Conservation (phyloP, 371 early-diverging fungal species). For the Blakeslea trispora region DNA sequence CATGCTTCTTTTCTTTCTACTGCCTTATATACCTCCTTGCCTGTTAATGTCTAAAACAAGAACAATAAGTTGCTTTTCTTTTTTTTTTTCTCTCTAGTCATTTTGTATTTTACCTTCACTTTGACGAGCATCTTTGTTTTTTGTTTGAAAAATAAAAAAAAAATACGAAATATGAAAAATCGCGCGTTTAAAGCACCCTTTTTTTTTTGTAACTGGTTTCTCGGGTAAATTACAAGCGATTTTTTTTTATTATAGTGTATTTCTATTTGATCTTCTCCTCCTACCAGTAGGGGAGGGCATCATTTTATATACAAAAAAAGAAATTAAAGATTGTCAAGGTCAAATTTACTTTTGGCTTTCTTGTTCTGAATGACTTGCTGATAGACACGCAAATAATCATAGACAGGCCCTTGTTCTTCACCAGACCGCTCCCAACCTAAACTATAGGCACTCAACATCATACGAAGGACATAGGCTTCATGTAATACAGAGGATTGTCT, state of each 20-base stretch:
- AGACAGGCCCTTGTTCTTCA: conserved; percentile 43
- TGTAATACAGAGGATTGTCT: conserved; percentile 25
- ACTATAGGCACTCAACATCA: conserved; percentile 47
- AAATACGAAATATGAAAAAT: conserved; percentile 1
- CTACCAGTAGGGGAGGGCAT: too few relatives aligned
- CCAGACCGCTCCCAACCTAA: conserved; percentile 50
- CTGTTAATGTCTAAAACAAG: conserved; percentile 83
- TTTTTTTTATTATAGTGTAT: too few relatives aligned
- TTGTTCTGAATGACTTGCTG: conserved; percentile 23
- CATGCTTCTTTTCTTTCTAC: background rate
- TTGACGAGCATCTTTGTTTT: conserved; percentile 75
- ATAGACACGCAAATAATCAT: conserved; percentile 53
- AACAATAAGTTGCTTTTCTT: too few relatives aligned
- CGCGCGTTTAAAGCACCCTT: too few relatives aligned
- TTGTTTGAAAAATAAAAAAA: conserved; percentile 3
- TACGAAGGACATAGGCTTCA: conserved; percentile 44
- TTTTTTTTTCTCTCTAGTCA: too few relatives aligned
- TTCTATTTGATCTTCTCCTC: too few relatives aligned
- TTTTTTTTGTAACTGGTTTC: too few relatives aligned
- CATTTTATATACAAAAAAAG: background rate
- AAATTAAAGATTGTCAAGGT: background rate
- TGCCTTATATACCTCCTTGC: conserved; percentile 76
- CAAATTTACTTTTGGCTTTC: conserved; percentile 4
- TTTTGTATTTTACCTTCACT: conserved; percentile 71
- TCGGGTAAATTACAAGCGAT: too few relatives aligned